Percentiles rank a stretch among this genome's conserved stretches.
Conservation (phyloP, 495 filamentous ascomycete species). For the Beverwykella pulmonaria region DNA sequence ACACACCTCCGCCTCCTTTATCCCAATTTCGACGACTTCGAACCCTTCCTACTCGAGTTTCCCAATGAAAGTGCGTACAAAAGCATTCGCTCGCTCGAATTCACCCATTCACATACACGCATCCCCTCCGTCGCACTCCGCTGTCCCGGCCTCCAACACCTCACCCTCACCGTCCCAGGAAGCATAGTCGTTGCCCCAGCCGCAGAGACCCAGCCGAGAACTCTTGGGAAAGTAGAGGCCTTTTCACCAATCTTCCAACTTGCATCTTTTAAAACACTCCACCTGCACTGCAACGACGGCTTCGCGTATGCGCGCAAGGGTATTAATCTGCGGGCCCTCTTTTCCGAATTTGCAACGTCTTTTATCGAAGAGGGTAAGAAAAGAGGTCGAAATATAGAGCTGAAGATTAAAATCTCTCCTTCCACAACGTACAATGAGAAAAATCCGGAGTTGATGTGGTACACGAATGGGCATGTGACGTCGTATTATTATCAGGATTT, state of each 20-base stretch:
- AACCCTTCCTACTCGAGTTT: not conserved
- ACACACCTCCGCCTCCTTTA: not conserved
- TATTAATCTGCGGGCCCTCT: not conserved
- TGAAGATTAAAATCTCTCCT: not conserved
- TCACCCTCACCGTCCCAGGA: not conserved
- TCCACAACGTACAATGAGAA: not conserved
- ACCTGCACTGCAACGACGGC: not conserved
- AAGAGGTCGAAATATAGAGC: not conserved
- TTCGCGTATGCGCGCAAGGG: not conserved
- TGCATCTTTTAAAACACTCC: not conserved
- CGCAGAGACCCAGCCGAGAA: not conserved
- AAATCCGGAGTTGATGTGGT: not conserved
- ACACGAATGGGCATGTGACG: not conserved
- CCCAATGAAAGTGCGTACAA: not conserved
- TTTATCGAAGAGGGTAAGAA: not conserved
- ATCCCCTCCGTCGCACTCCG: not conserved
- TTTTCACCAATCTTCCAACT: not conserved
- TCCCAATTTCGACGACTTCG: not conserved
- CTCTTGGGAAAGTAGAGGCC: not conserved
- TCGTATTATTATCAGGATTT: not conserved
- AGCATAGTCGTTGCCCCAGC: not conserved
- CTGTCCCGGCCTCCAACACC: not conserved
- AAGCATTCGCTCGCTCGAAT: not conserved
- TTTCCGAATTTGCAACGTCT: not conserved
- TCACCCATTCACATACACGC: not conserved